These are phyloP conservation scores for Leucoagaricus sp. DNA, from an alignment of 1,284 basidiomycete genomes.

Conservation along the genomic window DNA sequence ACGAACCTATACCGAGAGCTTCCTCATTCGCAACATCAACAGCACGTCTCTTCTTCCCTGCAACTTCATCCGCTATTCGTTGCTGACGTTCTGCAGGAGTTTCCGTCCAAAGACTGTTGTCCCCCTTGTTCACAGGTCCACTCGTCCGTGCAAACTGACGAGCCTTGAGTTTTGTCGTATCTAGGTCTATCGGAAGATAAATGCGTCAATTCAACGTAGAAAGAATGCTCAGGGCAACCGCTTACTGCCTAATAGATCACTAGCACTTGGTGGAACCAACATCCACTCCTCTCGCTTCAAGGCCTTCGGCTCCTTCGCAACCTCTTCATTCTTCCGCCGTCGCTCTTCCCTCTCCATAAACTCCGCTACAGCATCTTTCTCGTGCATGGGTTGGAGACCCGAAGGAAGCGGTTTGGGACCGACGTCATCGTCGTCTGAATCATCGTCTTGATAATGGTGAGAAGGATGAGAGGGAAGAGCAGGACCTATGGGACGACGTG, in stretches of 20 bases:
- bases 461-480: slow-evolving; percentile 32
- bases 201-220: neutral
- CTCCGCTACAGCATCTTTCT: slow-evolving; percentile 66
- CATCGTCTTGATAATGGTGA: slow-evolving; percentile 43
- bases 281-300: slow-evolving; percentile 92
- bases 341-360: slow-evolving; percentile 84
- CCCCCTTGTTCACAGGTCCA: slow-evolving; percentile 40
- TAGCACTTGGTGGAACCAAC: slow-evolving; percentile 84
- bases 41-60: slow-evolving; percentile 78
- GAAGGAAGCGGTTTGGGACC: slow-evolving; percentile 74
- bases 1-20: slow-evolving; percentile 24
- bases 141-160: slow-evolving; percentile 77
- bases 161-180: slow-evolving; percentile 48
- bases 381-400: slow-evolving; percentile 30
- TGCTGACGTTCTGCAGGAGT: slow-evolving; percentile 87
- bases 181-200: slow-evolving; percentile 27
- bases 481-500: slow-evolving; percentile 33
- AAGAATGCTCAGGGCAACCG: slow-evolving; percentile 22
- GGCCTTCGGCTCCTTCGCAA: slow-evolving; percentile 64
- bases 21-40: slow-evolving; percentile 51
- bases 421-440: slow-evolving; percentile 69
- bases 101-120: slow-evolving; percentile 87
- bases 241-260: slow-evolving; percentile 75
- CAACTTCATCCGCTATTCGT: slow-evolving; percentile 82
- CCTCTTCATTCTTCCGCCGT: slow-evolving; percentile 65